These are phyloP conservation scores for Colletotrichum horii DNA, from an alignment of 2,329 filamentous ascomycete genomes.

Conservation along the genomic window DNA sequence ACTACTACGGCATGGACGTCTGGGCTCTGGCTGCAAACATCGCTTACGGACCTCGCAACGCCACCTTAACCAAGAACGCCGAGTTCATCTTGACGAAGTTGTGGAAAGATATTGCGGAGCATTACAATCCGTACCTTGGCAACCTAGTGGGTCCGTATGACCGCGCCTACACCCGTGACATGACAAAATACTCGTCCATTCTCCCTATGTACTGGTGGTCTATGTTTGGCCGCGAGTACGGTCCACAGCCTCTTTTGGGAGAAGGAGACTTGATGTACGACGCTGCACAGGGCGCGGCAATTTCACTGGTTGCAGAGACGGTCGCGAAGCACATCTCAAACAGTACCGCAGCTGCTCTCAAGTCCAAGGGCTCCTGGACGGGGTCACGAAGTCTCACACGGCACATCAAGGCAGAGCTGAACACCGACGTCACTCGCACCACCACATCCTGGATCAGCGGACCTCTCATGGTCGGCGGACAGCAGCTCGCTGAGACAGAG, in stretches of 20 bases:
- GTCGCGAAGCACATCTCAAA: constrained; percentile 32
- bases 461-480: constrained; percentile 46
- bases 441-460: constrained; percentile 47
- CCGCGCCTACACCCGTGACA: constrained; percentile 42
- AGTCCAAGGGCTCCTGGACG: constrained; percentile 35
- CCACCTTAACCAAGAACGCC: constrained; percentile 33
- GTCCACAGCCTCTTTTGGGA: constrained; percentile 39
- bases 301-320: constrained; percentile 42
- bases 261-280: constrained; percentile 47
- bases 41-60: constrained; percentile 36
- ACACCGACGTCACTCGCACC: constrained; percentile 31
- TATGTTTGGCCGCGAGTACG: constrained; percentile 42
- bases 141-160: constrained; percentile 41
- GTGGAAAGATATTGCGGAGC: constrained; percentile 39
- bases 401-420: constrained; percentile 38
- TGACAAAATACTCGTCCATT: constrained; percentile 43
- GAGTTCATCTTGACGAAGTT: constrained; percentile 32
- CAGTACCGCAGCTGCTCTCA: constrained; percentile 30
- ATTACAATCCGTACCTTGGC: constrained; percentile 40
- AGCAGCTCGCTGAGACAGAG: constrained; percentile 38
- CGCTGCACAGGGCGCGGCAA: constrained; percentile 41
- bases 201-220: constrained; percentile 48
- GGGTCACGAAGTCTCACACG: constrained; percentile 40
- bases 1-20: constrained; percentile 45
- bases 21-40: constrained; percentile 44